phyloP scores from a whole-genome alignment of 371 early-diverging fungal species.

The Capillidium rhysosporum region DNA sequence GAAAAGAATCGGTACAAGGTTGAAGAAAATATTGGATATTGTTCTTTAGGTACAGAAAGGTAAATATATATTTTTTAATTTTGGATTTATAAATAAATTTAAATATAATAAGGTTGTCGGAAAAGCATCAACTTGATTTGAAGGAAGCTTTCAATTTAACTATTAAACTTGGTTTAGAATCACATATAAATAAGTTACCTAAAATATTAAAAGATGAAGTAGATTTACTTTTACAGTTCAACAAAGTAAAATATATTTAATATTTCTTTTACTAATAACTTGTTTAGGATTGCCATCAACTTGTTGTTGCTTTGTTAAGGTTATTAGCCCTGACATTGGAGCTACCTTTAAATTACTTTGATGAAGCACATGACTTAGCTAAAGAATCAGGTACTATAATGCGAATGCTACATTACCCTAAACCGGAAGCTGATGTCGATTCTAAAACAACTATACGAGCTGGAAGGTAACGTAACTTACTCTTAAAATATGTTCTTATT shows the following conservation, averaged over 20 bases:
- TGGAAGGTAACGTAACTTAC: neutral
- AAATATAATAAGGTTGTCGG: neutral
- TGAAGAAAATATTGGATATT: neutral
- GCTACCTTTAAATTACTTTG: neutral
- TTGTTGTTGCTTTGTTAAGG: neutral
- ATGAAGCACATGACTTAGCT: neutral
- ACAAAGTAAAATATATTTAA: neutral
- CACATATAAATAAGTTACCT: neutral
- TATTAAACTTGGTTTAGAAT: too few relatives aligned
- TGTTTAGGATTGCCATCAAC: neutral
- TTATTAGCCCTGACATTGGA: neutral
- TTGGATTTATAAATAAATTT: neutral
- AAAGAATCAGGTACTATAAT: neutral
- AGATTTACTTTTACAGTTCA: neutral
- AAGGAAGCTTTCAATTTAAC: neutral
- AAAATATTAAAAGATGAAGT: neutral
- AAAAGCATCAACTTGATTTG: neutral
- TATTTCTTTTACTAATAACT: too few relatives aligned
- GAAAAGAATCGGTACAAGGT: neutral
- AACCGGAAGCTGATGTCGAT: neutral
- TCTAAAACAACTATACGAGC: neutral
- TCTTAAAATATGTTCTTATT: neutral
- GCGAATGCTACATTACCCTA: neutral
- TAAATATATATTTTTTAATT: neutral
- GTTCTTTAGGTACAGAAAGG: neutral